Percentiles rank a stretch among this genome's conserved stretches.
These are phyloP conservation scores for Penicillium pancosmium DNA, from an alignment of 495 filamentous ascomycete genomes.

Conservation along the genomic window DNA sequence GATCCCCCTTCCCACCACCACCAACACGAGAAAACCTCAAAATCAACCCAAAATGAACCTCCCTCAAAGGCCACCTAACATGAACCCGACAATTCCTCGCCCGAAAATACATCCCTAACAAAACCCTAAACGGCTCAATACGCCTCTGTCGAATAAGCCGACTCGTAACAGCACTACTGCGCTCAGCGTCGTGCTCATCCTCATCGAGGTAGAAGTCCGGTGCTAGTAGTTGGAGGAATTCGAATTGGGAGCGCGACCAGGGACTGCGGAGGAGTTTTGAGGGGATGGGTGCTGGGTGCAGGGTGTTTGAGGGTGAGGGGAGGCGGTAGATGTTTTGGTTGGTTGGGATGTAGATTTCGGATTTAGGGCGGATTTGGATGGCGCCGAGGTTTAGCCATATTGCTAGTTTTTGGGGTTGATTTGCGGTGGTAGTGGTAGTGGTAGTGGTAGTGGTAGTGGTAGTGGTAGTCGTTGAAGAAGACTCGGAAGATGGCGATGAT, in stretches of 20 bases:
- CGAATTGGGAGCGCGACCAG: constrained; percentile 45
- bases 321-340: constrained; percentile 35
- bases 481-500: no score
- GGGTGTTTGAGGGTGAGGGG: constrained; percentile 23
- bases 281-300: constrained; percentile 35
- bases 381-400: constrained; percentile 45
- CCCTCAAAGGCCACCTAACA: constrained; percentile 34
- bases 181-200: constrained; percentile 18
- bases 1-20: constrained; percentile 26
- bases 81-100: constrained; percentile 35
- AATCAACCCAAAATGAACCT: constrained; percentile 30
- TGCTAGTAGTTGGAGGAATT: constrained; percentile 43
- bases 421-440: neutral
- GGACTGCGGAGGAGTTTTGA: constrained; percentile 46
- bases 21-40: constrained; percentile 27
- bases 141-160: constrained; percentile 39
- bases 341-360: constrained; percentile 25
- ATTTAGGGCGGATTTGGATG: constrained; percentile 33
- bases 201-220: constrained; percentile 41
- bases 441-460: neutral
- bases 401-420: constrained; percentile 27
- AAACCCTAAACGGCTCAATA: constrained; percentile 33
- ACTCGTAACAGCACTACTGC: constrained; percentile 20
- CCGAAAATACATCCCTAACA: constrained; percentile 35
- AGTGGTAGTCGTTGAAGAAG: neutral